A percentile compares a stretch with the other conserved stretches of the same genome.
Conservation (phyloP, 768 basidiomycete genomes). For the Basidioascus undulatus region DNA sequence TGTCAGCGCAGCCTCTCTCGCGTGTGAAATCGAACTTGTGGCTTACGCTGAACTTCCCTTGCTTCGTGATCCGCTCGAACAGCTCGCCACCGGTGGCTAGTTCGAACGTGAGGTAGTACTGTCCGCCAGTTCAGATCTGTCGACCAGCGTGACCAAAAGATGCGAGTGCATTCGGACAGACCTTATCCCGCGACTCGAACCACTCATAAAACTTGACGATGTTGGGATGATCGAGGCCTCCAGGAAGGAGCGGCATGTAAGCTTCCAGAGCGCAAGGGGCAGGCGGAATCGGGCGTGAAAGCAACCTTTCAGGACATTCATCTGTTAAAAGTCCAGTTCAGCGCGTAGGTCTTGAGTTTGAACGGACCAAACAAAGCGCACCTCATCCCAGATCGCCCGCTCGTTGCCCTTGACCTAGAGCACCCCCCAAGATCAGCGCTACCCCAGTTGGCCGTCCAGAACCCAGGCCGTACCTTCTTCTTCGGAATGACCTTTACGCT, state of each 20-base stretch:
- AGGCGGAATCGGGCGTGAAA: background rate
- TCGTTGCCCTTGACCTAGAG: constrained; percentile 40
- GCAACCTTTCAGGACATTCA: constrained; percentile 48
- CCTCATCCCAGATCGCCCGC: constrained; percentile 63
- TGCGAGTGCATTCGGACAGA: background rate
- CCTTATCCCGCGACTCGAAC: constrained; percentile 76
- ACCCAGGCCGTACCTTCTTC: constrained; percentile 38
- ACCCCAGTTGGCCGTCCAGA: background rate
- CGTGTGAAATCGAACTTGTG: no score
- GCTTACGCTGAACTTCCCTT: constrained; percentile 81
- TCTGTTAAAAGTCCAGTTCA: no score
- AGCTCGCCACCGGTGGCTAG: constrained; percentile 85
- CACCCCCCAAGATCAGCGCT: background rate
- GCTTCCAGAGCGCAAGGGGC: background rate
- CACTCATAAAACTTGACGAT: constrained; percentile 93
- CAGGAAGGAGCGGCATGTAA: background rate
- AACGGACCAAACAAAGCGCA: no score
- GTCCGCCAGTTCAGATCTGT: background rate
- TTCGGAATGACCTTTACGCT: constrained; percentile 82
- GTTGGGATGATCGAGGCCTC: background rate
- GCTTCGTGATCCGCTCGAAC: constrained; percentile 61
- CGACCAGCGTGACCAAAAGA: background rate
- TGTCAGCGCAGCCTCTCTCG: no score
- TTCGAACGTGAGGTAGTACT: constrained; percentile 83
- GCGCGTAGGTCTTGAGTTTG: no score